A percentile compares a stretch with the other conserved stretches of the same genome.
Evolutionary conservation across 805 yeast species (phyloP).

Genomic region (Saccharomycopsis babjevae): DNA sequence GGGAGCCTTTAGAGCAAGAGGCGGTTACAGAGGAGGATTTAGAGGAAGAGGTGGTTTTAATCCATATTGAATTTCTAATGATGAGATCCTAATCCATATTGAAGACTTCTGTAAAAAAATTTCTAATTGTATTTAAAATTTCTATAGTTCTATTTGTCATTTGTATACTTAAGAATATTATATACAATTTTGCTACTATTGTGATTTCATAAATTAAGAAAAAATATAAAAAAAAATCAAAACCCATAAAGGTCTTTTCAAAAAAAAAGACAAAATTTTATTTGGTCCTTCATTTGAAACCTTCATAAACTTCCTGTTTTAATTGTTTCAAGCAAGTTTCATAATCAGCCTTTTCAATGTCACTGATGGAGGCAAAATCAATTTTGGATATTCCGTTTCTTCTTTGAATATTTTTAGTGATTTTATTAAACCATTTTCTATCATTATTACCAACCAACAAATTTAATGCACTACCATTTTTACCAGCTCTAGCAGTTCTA

Average conservation of each 20-base stretch:
- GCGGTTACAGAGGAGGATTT: slow-evolving; percentile 17
- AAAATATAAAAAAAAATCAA: neutral
- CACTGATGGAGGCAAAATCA: slow-evolving; percentile 21
- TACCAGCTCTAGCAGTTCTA: slow-evolving; percentile 91
- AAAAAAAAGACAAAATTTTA: neutral
- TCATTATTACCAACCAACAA: slow-evolving; percentile 75
- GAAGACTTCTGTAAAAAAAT: neutral
- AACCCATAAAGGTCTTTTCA: neutral
- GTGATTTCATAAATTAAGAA: neutral
- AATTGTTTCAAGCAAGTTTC: slow-evolving; percentile 34
- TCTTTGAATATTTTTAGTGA: slow-evolving; percentile 45
- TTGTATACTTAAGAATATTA: neutral
- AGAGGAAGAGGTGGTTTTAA: slow-evolving; percentile 19
- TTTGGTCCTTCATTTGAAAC: neutral
- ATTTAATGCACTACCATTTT: slow-evolving; percentile 63
- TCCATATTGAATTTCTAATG: slow-evolving; percentile 1
- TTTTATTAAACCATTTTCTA: slow-evolving; percentile 45
- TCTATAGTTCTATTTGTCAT: neutral
- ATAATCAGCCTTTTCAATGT: slow-evolving; percentile 32
- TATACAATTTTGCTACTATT: neutral
- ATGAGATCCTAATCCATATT: neutral
- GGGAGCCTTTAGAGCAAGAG: slow-evolving; percentile 20
- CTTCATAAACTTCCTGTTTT: slow-evolving; percentile 30
- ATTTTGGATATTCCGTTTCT: slow-evolving; percentile 24
- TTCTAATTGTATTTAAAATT: neutral